These are phyloP conservation scores for Pseudognaphalium luteoalbum DNA, from an alignment of 129 eudicot species.

Conservation along the genomic window DNA sequence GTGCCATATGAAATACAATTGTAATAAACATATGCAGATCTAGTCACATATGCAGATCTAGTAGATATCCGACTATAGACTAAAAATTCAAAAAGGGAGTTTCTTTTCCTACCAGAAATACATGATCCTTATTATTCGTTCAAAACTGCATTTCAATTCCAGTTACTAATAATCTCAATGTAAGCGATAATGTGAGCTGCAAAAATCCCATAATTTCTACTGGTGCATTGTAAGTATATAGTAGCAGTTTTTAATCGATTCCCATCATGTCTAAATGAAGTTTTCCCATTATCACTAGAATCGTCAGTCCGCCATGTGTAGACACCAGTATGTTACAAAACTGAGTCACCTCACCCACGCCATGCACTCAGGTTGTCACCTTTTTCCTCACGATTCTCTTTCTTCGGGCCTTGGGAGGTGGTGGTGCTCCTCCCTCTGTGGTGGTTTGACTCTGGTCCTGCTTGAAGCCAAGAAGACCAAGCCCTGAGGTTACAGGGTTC, in stretches of 20 bases:
- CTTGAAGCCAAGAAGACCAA: slow-evolving; percentile 80
- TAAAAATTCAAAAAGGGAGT: slow-evolving; percentile 16
- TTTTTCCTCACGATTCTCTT: slow-evolving; percentile 80
- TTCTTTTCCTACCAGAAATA: slow-evolving; percentile 33
- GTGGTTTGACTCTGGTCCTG: slow-evolving; percentile 54
- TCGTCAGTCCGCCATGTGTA: slow-evolving; percentile 7
- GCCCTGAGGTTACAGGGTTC: slow-evolving; percentile 75
- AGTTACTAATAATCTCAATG: slow-evolving; percentile 11
- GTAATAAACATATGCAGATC: not conserved
- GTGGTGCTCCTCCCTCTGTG: slow-evolving; percentile 48
- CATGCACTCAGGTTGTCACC: slow-evolving; percentile 51
- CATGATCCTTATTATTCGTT: slow-evolving; percentile 23
- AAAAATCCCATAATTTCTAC: slow-evolving; percentile 32
- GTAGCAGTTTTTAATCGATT: slow-evolving; percentile 6
- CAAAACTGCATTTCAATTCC: slow-evolving; percentile 24
- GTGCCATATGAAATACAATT: not conserved
- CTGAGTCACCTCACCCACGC: slow-evolving; percentile 28
- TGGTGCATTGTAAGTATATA: slow-evolving; percentile 4
- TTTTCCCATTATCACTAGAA: slow-evolving; percentile 7
- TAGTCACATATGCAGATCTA: not conserved
- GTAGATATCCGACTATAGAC: not conserved
- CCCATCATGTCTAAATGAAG: slow-evolving; percentile 9
- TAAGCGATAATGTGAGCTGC: slow-evolving; percentile 5
- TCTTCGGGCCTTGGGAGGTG: slow-evolving; percentile 71
- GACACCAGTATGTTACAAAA: slow-evolving; percentile 40